Conservation (phyloP, 768 basidiomycete species). For the Amanita pseudoporphyria region DNA sequence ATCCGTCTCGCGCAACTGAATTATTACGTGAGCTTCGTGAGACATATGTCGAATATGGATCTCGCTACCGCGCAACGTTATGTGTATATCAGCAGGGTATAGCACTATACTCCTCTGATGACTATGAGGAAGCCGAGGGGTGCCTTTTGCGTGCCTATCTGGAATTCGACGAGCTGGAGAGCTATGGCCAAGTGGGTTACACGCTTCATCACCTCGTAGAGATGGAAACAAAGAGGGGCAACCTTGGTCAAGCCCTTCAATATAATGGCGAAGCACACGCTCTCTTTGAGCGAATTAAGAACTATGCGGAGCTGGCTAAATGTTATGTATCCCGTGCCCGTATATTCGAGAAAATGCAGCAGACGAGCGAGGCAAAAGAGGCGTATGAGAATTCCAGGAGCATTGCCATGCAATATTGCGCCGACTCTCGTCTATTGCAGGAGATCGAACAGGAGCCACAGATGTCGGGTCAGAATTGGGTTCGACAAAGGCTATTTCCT, state of each 20-base stretch:
- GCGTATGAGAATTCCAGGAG: not conserved
- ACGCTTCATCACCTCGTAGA: not conserved
- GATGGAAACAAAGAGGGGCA: not conserved
- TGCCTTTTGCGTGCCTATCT: not conserved
- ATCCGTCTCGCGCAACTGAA: not conserved
- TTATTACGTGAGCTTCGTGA: not conserved
- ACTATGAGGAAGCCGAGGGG: not conserved
- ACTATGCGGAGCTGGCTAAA: not conserved
- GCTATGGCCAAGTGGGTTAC: not conserved
- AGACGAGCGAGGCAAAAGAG: not conserved
- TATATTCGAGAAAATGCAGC: not conserved
- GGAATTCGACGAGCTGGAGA: conserved; percentile 1
- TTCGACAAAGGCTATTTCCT: not conserved
- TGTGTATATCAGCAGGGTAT: not conserved
- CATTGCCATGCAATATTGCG: not conserved
- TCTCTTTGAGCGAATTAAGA: not conserved
- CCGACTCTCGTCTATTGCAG: not conserved
- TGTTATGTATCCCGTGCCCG: not conserved
- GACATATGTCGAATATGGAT: not conserved
- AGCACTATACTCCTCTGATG: not conserved
- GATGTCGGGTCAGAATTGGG: not conserved
- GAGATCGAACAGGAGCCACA: not conserved
- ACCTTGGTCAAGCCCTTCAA: not conserved
- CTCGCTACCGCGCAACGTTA: not conserved
- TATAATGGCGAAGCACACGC: not conserved